phyloP scores from a whole-genome alignment of 2,329 filamentous ascomycete species.

The Neopestalotiopsis rosae region DNA sequence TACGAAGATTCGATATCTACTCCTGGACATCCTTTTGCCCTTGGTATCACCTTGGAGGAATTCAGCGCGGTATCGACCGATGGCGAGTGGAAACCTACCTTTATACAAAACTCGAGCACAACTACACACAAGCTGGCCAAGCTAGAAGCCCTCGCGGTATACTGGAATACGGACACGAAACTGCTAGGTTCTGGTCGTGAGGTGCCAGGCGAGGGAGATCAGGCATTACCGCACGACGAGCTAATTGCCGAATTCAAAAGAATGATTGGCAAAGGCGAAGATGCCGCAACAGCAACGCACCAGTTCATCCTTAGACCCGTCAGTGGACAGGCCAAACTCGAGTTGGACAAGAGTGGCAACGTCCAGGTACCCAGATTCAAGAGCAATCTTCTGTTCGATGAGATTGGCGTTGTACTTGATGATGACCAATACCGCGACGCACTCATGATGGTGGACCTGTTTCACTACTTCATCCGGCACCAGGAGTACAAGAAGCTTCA shows the following conservation, averaged over 20 bases:
- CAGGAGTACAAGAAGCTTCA: conserved; percentile 96
- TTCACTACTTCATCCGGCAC: conserved; percentile 97
- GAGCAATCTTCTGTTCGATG: conserved; percentile 89
- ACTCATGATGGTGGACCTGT: conserved; percentile 96
- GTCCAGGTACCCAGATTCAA: conserved; percentile 83
- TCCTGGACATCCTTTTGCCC: conserved; percentile 91
- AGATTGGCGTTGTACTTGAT: conserved; percentile 96
- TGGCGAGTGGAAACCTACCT: conserved; percentile 92
- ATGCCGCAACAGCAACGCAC: conserved; percentile 60
- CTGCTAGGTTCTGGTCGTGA: conserved; percentile 85
- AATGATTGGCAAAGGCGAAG: conserved; percentile 78
- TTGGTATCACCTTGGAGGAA: conserved; percentile 91
- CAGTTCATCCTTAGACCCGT: conserved; percentile 98
- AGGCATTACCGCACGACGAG: conserved; percentile 73
- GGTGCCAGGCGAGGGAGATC: conserved; percentile 61
- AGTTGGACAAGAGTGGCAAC: conserved; percentile 91
- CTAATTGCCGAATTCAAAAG: conserved; percentile 78
- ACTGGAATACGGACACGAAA: conserved; percentile 95
- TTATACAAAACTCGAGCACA: conserved; percentile 84
- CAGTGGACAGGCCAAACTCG: conserved; percentile 91
- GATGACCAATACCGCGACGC: conserved; percentile 97
- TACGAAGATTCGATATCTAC: conserved; percentile 98
- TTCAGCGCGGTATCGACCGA: conserved; percentile 98
- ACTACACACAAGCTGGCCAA: conserved; percentile 94
- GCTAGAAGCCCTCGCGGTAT: conserved; percentile 86